Base-by-base conservation (phyloP, 768 basidiomycete genomes). In the Auriculariales sp. region DNA sequence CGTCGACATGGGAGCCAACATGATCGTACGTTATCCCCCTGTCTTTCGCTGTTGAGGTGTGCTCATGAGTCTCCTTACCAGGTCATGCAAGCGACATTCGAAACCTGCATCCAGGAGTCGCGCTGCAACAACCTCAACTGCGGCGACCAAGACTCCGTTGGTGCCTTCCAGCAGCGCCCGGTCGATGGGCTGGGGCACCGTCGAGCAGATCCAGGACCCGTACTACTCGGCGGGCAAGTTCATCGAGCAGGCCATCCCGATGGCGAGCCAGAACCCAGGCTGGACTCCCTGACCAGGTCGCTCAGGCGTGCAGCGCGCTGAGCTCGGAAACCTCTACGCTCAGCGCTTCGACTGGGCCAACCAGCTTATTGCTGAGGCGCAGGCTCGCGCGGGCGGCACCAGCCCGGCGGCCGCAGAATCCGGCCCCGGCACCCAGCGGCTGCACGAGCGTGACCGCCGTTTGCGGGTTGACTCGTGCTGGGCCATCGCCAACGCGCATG, bases 381-480 rank as follows among this genome's bases (percentile, higher is more conserved):
- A 12, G 7, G 35, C 35, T 5, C n/a, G 7, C 10, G n/a, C n/a
- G 6, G 35, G 35, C 6, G 35, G 35, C n/a, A 17, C 7, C 6
- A 19, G 7, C n/a, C 15, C 35, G 7, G 7, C 35, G 6, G 35
- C 35, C 35, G 1, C 35, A 15, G 1, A 15, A 3, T 17, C 35
- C 35, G 35, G 7, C 35, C 7, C 35, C 35, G 7, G 7, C 35
- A n/a, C 35, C 35, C 7, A 17, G 35, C 35, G 35, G n/a, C 35
- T 7, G 35, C 7, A 4, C 7, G 7, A 17, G 35, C 35, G 6
- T 7, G 15, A 36, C 35, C 7, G 7, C 35, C 7, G 7, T 7
- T 36, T 4, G 7, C 35, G 56, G 0, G 74, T 72, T n/a, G 73
- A 83, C 57, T 69, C 63, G 29, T 85, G 83, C 63, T 54, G 47